Conservation (phyloP, 106 monocot species). For the Agapanthus africanus region DNA sequence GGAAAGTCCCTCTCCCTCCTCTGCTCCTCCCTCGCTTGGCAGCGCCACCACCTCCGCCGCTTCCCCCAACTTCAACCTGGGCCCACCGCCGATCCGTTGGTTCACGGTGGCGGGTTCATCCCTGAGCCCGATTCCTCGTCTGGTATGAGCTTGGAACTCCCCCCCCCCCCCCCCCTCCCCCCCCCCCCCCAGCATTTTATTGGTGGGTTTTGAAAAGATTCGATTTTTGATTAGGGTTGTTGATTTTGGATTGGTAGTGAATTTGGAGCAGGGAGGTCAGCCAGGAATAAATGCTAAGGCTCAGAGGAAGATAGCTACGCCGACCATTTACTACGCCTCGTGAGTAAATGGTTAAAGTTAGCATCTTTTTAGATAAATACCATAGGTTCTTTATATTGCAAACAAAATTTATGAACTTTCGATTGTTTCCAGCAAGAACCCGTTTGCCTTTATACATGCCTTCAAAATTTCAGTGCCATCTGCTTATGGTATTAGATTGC, state of each 20-base stretch:
- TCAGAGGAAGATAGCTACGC: conserved; percentile 34
- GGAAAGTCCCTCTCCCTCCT: conserved; percentile 97
- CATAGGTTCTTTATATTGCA: no score
- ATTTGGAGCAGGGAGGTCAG: conserved; percentile 22
- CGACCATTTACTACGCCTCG: conserved; percentile 90
- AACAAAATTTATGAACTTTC: no score
- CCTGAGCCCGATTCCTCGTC: conserved; percentile 47
- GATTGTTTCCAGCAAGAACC: no score
- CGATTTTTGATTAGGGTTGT: background rate
- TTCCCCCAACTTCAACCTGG: background rate
- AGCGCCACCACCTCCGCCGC: conserved; percentile 30
- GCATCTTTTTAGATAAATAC: no score
- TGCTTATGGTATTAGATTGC: no score
- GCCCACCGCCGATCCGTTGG: conserved; percentile 37
- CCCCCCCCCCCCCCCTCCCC: no score
- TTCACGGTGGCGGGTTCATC: conserved; percentile 86
- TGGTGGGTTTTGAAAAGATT: background rate
- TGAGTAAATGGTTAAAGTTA: conserved; percentile 38
- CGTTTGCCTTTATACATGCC: no score
- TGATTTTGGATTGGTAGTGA: conserved; percentile 18
- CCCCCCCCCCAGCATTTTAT: no score
- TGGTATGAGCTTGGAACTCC: no score
- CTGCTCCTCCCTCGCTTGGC: conserved; percentile 95
- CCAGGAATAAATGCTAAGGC: conserved; percentile 13
- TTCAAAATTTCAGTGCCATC: no score